These are phyloP conservation scores for Tillandsia leiboldiana DNA, from an alignment of 176 grass and related monocot genomes.

Conservation along the genomic window DNA sequence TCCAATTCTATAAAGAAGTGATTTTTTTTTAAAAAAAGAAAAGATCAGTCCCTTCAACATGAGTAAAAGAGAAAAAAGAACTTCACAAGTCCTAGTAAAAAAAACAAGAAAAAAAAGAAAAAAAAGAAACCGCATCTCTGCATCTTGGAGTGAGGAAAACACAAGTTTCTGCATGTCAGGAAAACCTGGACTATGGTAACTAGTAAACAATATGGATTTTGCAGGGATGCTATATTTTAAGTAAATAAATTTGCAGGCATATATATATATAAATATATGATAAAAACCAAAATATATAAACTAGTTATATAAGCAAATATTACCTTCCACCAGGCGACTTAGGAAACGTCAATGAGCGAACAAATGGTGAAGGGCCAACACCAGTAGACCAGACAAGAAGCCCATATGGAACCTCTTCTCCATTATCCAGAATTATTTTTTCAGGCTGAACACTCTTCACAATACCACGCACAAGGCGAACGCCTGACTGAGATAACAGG, in stretches of 20 bases:
- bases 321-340: slow-evolving; percentile 93
- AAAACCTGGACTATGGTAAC: not conserved
- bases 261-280: not conserved
- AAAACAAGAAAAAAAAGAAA: no score
- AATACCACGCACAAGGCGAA: slow-evolving; percentile 65
- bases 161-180: not conserved
- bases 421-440: slow-evolving; percentile 72
- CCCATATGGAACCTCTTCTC: slow-evolving; percentile 83
- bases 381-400: slow-evolving; percentile 97
- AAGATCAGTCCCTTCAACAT: not conserved
- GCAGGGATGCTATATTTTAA: no score
- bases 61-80: not conserved
- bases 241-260: no score
- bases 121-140: no score
- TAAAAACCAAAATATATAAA: not conserved
- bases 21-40: slow-evolving; percentile 5
- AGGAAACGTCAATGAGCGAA: slow-evolving; percentile 60
- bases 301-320: slow-evolving; percentile 19
- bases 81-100: no score
- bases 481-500: slow-evolving; percentile 60
- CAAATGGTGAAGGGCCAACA: slow-evolving; percentile 75
- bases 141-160: no score
- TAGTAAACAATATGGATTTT: not conserved
- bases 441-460: slow-evolving; percentile 81
- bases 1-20: slow-evolving; percentile 51